Evolutionary conservation across 495 filamentous ascomycete genomes (phyloP), one percentile per base, ranked within the genome.

Genomic region (Parathielavia appendiculata): DNA sequence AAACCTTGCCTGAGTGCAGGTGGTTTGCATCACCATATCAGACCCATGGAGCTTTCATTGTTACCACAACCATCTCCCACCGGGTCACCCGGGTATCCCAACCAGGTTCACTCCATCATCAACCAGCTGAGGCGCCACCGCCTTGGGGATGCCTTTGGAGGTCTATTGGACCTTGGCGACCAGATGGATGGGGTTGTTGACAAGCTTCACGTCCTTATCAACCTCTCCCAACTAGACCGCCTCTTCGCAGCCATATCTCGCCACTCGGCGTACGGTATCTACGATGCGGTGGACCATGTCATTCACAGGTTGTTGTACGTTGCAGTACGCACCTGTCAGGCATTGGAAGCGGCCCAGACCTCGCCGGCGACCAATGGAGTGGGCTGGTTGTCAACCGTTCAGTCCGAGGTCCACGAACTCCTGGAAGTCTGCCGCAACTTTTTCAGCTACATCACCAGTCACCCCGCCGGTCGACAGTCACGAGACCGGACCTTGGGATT

Each of bases 371-470:
- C 14, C 0, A 9, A 19, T 14, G 26, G 38, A 13, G 17, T 58
- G 6, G 36, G 26, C 10, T 58, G 56, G 56, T 26, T 20, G 16
- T 51, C 48, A 20, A 17, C 39, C 1, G 17, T 30, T 4, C 46
- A 45, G 19, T 44, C 20, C 48, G 39, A 45, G 38, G 19, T 14
- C 30, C 23, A 38, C 4, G 38, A 58, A 5, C 56, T 51, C 30
- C 48, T 58, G 11, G 56, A 58, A 40, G 2, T 41, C 3, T 58
- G 30, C 32, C 48, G 56, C 39, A n/a, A 52, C 16, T 26, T 58
- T 8, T 3, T 52, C 39, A 13, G 16, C 5, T 45, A 45, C 39
- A 26, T 58, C 39, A 5, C 36, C 40, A 36, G 17, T 30, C 40
- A 38, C 16, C 47, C 16, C 0, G 13, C 30, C 23, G 0, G 7